These are phyloP conservation scores for Syncephalastrum racemosum DNA, from an alignment of 371 early-diverging fungal species.

Conservation along the genomic window DNA sequence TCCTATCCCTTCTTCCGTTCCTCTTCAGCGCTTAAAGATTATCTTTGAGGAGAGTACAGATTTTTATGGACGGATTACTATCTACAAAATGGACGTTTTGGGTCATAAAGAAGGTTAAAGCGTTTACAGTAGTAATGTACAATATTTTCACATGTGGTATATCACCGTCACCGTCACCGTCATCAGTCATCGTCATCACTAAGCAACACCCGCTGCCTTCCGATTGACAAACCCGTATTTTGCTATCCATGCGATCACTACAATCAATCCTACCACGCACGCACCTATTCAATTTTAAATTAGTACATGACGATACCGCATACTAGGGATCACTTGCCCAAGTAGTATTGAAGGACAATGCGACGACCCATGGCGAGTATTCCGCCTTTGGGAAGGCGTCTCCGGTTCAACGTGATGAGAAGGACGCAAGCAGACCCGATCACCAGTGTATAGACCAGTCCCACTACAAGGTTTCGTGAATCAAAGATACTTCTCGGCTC, in stretches of 20 bases:
- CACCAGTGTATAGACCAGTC: slow-evolving; percentile 35
- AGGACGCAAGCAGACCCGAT: slow-evolving; percentile 23
- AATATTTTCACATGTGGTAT: neutral
- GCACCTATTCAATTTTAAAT: slow-evolving; percentile 24
- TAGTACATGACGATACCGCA: neutral
- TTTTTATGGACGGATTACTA: slow-evolving; percentile 86
- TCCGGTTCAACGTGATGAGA: slow-evolving; percentile 26
- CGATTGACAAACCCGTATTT: slow-evolving; percentile 46
- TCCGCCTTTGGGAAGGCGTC: slow-evolving; percentile 29
- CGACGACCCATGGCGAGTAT: slow-evolving; percentile 43
- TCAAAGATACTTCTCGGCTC: neutral
- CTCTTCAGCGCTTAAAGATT: slow-evolving; percentile 55
- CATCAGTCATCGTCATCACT: neutral
- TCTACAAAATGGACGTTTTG: slow-evolving; percentile 76
- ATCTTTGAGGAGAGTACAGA: slow-evolving; percentile 81
- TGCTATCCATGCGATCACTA: slow-evolving; percentile 47
- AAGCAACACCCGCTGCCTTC: slow-evolving; percentile 35
- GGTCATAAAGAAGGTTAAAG: slow-evolving; percentile 25
- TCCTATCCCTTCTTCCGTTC: slow-evolving; percentile 9
- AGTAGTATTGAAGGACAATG: slow-evolving; percentile 49
- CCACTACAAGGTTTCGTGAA: slow-evolving; percentile 9
- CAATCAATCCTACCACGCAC: slow-evolving; percentile 38
- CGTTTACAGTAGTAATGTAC: neutral
- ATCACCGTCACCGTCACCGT: neutral
- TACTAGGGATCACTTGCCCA: slow-evolving; percentile 6